Evolutionary conservation across 768 basidiomycete genomes (phyloP), one percentile per base, ranked within the genome.

Genomic region (Cystobasidium ongulense): DNA sequence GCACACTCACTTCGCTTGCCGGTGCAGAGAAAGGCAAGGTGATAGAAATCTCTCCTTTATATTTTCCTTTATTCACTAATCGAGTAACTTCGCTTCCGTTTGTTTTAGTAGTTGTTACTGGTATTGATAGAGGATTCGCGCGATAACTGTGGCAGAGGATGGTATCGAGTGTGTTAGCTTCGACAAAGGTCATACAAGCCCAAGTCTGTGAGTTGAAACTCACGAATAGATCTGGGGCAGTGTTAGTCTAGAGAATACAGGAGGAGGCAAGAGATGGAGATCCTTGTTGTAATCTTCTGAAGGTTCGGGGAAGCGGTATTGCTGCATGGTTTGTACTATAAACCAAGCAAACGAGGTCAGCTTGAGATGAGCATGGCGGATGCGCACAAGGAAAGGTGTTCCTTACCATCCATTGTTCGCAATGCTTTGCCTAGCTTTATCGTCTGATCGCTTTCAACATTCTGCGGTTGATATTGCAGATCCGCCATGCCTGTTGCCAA

Each of bases 201-300:
- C 8, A 17, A 17, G 39, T 7, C 39, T 39, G 8, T 39, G 39
- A 39, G 39, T 7, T 8, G 46, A 4, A 7, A 70, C 76, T 38
- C 2, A 91, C 92, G 88, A 88, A 84, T 93, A 96, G 59, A 86
- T 86, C 75, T 90, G 88, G 27, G 91, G 87, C 46, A 93, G 86
- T 0, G 83, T 85, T 76, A 91, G 89, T 38, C 92, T 85, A 77
- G 89, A 90, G 82, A 97, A 97, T 59, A 93, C 81, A 8, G 95
- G 94, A 0, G 93, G 90, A 33, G 95, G 92, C 76, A 93, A 87
- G 13, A 92, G 83, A 33, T 90, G 85, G 10, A 93, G 68, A 1
- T 75, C 52, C 11, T 79, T 21, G 81, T 80, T 78, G 17, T 76
- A 90, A 41, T 89, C 87, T 78, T 88, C 88, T 78, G 85, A 85